These are phyloP conservation scores for Exutisphaerella laricina DNA, from an alignment of 2,329 filamentous ascomycete genomes.

Conservation along the genomic window DNA sequence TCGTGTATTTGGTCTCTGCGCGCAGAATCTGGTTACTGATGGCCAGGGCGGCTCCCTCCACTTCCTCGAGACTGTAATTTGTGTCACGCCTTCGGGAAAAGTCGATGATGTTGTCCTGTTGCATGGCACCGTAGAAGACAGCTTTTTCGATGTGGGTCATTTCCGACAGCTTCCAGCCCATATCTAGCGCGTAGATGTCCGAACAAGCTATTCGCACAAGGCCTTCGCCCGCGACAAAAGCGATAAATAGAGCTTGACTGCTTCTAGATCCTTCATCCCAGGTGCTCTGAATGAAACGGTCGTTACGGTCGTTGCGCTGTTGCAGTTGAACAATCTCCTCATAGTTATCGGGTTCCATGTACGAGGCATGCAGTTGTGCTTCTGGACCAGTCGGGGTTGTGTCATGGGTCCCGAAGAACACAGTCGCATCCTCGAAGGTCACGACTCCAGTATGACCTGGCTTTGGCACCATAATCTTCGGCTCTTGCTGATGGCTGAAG, in stretches of 20 bases:
- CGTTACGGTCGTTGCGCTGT: conserved; percentile 42
- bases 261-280: conserved; percentile 43
- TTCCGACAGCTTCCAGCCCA: conserved; percentile 57
- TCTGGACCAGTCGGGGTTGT: conserved; percentile 63
- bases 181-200: conserved; percentile 54
- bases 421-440: conserved; percentile 70
- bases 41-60: conserved; percentile 68
- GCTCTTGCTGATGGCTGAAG: conserved; percentile 30
- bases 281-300: conserved; percentile 47
- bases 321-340: conserved; percentile 84
- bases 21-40: conserved; percentile 77
- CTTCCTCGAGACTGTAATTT: conserved; percentile 62
- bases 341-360: conserved; percentile 61
- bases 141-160: conserved; percentile 91
- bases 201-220: conserved; percentile 51
- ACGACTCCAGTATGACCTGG: conserved; percentile 76
- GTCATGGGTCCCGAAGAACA: conserved; percentile 67
- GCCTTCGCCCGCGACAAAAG: conserved; percentile 55
- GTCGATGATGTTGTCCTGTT: conserved; percentile 73
- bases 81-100: conserved; percentile 62
- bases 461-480: conserved; percentile 69
- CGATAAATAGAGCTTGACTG: conserved; percentile 36
- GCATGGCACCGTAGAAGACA: conserved; percentile 78
- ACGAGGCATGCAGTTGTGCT: conserved; percentile 63
- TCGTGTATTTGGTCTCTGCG: conserved; percentile 67